Evolutionary conservation across 495 filamentous ascomycete genomes (phyloP), one percentile per base, ranked within the genome.

Genomic region (Trichoderma asperelloides): DNA sequence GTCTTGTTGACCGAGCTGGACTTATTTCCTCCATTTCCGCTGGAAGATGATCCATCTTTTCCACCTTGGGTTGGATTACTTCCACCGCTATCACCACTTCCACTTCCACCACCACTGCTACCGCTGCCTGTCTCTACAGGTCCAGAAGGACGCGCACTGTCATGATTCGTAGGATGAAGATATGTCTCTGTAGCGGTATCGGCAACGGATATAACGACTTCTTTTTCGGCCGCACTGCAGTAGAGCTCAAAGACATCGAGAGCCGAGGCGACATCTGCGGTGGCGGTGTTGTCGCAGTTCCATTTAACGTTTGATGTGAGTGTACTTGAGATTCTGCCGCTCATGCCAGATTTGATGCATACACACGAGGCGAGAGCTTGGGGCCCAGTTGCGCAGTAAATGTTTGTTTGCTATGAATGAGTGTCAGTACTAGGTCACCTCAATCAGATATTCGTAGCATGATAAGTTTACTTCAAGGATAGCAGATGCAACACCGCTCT

Each of bases 281-380:
- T 74, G 3, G 79, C 79, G 18, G 77, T 81, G 21, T 77, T 76
- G 21, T 68, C 72, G 70, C 82, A 85, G 13, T 65, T 69, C 33
- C 71, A 74, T 64, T 78, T 80, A 62, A 80, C 79, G 13, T 69
- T 68, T 2, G 76, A 78, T 16, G 73, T 77, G 28, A 85, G 73
- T 2, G 7, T 60, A 68, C 72, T 79, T 41, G 72, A 69, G 11
- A 83, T 64, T 12, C 69, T 68, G 18, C 55, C 66, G 23, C 78
- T 71, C 76, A 83, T 79, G 30, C 74, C 74, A 16, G 76, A 76
- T 62, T 84, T 81, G 37, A 82, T 63, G 66, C 82, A 85, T 45
- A 72, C 78, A 67, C 82, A 85, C 15, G 78, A 81, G 2, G 80
- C 82, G 15, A 84, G 73, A 1, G 75, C 79, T 65, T 74, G 69